These are phyloP conservation scores for Podila clonocystis DNA, from an alignment of 192 early-diverging fungal species.

Conservation along the genomic window DNA sequence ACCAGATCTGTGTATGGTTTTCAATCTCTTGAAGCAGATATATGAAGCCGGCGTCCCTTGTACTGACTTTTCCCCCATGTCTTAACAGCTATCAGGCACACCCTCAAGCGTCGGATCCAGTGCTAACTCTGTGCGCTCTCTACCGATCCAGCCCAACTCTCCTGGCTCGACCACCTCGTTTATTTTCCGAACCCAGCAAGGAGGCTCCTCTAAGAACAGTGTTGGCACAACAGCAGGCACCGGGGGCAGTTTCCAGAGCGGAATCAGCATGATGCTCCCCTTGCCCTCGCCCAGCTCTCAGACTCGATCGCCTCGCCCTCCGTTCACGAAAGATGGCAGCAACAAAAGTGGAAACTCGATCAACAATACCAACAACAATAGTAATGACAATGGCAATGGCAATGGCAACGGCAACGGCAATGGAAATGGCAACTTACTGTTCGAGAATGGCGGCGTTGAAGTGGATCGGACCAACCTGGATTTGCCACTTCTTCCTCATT, in stretches of 20 bases:
- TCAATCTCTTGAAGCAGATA: neutral
- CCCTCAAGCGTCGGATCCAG: conserved; percentile 14
- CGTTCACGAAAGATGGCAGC: no score
- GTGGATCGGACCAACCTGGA: conserved; percentile 25
- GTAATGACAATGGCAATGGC: neutral
- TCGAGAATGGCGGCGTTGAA: neutral
- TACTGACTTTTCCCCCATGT: neutral
- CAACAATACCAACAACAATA: no score
- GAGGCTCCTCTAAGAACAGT: conserved; percentile 8
- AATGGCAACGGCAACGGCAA: neutral
- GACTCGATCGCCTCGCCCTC: neutral
- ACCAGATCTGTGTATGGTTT: conserved; percentile 61
- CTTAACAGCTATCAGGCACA: conserved; percentile 4
- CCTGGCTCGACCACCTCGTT: conserved; percentile 24
- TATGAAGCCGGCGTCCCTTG: neutral
- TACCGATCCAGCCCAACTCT: conserved; percentile 19
- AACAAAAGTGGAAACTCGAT: no score
- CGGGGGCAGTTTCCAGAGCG: neutral
- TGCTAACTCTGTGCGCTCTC: conserved; percentile 29
- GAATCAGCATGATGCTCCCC: conserved; percentile 1
- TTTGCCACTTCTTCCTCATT: conserved; percentile 31
- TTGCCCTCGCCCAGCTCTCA: conserved; percentile 23
- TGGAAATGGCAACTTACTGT: neutral
- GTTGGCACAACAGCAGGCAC: neutral
- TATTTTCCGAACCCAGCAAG: conserved; percentile 22